Conservation (phyloP, 805 yeast species). For the Clavispora phyllophila region DNA sequence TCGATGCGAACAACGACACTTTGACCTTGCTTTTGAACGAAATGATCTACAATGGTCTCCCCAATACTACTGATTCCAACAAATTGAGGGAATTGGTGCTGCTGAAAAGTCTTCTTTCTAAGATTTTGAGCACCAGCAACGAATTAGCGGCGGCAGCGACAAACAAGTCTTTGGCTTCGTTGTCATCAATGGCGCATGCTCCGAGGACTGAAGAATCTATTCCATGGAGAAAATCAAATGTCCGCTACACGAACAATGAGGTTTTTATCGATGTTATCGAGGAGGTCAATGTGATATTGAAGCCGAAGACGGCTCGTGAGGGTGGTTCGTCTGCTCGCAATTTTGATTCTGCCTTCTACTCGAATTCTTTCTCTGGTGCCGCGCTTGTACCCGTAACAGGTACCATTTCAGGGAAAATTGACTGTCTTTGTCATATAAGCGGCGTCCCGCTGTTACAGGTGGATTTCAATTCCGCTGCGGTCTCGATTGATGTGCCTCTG, state of each 20-base stretch:
- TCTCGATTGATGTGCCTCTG: slow-evolving; percentile 50
- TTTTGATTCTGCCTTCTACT: slow-evolving; percentile 22
- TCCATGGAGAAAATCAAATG: slow-evolving; percentile 79
- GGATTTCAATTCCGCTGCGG: slow-evolving; percentile 41
- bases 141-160: slow-evolving; percentile 27
- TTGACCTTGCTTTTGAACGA: slow-evolving; percentile 68
- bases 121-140: slow-evolving; percentile 41
- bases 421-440: slow-evolving; percentile 63
- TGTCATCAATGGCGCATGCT: slow-evolving; percentile 6
- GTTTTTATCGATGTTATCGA: slow-evolving; percentile 81
- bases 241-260: slow-evolving; percentile 76
- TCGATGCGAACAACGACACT: slow-evolving; percentile 68
- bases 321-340: slow-evolving; percentile 11
- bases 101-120: slow-evolving; percentile 49
- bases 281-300: slow-evolving; percentile 49
- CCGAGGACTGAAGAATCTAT: slow-evolving; percentile 14
- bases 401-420: slow-evolving; percentile 56
- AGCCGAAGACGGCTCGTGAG: slow-evolving; percentile 10
- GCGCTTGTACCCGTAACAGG: slow-evolving; percentile 43
- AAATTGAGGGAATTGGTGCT: slow-evolving; percentile 68
- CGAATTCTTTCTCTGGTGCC: slow-evolving; percentile 13
- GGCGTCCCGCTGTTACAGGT: slow-evolving; percentile 73
- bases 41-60: slow-evolving; percentile 73
- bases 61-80: slow-evolving; percentile 68
- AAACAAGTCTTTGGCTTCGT: slow-evolving; percentile 17